These are phyloP conservation scores for Cyberlindnera bimundalis DNA, from an alignment of 805 yeast species.

Conservation along the genomic window DNA sequence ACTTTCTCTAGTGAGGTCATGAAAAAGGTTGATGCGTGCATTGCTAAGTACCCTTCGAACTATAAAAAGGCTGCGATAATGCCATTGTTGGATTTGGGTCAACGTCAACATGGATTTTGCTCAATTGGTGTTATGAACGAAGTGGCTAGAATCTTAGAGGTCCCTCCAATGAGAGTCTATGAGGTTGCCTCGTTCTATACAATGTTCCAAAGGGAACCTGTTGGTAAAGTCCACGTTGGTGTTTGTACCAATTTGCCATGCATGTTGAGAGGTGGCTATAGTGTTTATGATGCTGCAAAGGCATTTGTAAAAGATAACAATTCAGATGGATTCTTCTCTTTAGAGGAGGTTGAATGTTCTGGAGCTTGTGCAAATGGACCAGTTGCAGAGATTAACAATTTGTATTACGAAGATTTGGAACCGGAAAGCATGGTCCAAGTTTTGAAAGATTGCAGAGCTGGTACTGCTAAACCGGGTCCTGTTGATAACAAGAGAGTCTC, in stretches of 20 bases:
- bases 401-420: constrained; percentile 78
- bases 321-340: constrained; percentile 67
- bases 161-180: constrained; percentile 93
- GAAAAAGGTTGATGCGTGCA: constrained; percentile 65
- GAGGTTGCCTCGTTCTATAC: constrained; percentile 92
- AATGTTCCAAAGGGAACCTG: constrained; percentile 83
- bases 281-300: constrained; percentile 67
- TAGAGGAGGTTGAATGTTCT: constrained; percentile 86
- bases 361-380: constrained; percentile 94
- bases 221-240: constrained; percentile 81
- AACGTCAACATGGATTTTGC: constrained; percentile 82
- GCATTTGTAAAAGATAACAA: constrained; percentile 66
- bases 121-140: constrained; percentile 87
- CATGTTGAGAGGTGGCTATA: constrained; percentile 79
- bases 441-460: constrained; percentile 60
- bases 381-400: constrained; percentile 82
- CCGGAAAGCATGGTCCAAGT: constrained; percentile 58
- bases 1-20: constrained; percentile 66
- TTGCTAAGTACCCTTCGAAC: constrained; percentile 80
- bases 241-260: constrained; percentile 91
- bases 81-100: constrained; percentile 85
- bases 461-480: constrained; percentile 67
- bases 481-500: constrained; percentile 55
- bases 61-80: constrained; percentile 85
- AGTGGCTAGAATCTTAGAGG: constrained; percentile 77